Percentiles rank a stretch among this genome's conserved stretches.
Evolutionary conservation across 768 basidiomycete species (phyloP).

Genomic region (Leccinum truebloodii): DNA sequence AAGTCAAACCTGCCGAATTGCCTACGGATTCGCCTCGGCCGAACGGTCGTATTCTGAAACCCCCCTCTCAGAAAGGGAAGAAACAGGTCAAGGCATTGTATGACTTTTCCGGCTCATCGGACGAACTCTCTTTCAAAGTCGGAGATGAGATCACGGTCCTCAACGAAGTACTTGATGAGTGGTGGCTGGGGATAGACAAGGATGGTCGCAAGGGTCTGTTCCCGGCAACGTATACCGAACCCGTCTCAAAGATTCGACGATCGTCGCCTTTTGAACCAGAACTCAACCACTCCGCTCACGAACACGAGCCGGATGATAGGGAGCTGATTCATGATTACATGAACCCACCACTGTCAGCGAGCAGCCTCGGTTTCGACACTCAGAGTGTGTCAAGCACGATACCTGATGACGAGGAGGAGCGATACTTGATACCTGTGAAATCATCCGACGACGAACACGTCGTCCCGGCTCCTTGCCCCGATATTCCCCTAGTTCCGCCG

Average conservation of each 20-base stretch:
- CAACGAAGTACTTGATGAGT: slow-evolving; percentile 82
- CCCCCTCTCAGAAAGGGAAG: slow-evolving; percentile 48
- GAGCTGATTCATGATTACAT: slow-evolving; percentile 17
- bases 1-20: slow-evolving; percentile 25
- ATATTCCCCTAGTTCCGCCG: slow-evolving; percentile 7
- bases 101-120: slow-evolving; percentile 72
- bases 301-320: slow-evolving; percentile 28
- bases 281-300: slow-evolving; percentile 12
- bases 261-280: slow-evolving; percentile 38
- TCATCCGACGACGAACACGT: slow-evolving; percentile 26
- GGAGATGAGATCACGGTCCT: slow-evolving; percentile 78
- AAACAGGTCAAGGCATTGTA: slow-evolving; percentile 69
- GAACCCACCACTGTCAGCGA: slow-evolving; percentile 28
- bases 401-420: slow-evolving; percentile 47
- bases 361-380: slow-evolving; percentile 31
- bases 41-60: slow-evolving; percentile 47
- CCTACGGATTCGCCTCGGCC: slow-evolving; percentile 27
- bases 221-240: slow-evolving; percentile 74
- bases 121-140: slow-evolving; percentile 73
- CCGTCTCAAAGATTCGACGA: slow-evolving; percentile 17
- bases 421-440: slow-evolving; percentile 32
- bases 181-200: slow-evolving; percentile 82
- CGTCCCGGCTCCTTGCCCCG: slow-evolving; percentile 23
- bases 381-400: slow-evolving; percentile 45
- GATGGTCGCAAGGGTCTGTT: slow-evolving; percentile 76